Evolutionary conservation across 2,329 filamentous ascomycete genomes (phyloP).

Genomic region (Rhynchosporium agropyri): DNA sequence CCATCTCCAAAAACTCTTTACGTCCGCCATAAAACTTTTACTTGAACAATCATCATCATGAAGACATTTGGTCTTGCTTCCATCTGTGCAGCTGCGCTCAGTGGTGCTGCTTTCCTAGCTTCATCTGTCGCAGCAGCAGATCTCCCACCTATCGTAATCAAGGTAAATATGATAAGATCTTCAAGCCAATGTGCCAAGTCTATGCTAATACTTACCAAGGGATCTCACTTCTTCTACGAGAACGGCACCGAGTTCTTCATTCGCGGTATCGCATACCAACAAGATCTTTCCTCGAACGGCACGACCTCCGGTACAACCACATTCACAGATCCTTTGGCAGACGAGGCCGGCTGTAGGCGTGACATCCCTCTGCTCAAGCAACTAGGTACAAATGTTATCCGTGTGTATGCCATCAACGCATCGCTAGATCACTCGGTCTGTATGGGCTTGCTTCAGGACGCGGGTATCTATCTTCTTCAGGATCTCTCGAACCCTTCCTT

Average conservation of each 20-base stretch:
- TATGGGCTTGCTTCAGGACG: slow-evolving; percentile 79
- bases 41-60: slow-evolving; percentile 49
- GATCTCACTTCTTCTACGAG: slow-evolving; percentile 51
- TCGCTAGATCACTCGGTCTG: slow-evolving; percentile 75
- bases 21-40: slow-evolving; percentile 6
- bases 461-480: slow-evolving; percentile 93
- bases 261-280: slow-evolving; percentile 93
- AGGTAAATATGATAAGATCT: slow-evolving; percentile 41
- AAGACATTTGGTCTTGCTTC: slow-evolving; percentile 52
- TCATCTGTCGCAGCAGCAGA: slow-evolving; percentile 56
- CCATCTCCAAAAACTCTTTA: neutral
- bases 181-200: neutral
- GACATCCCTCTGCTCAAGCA: slow-evolving; percentile 81
- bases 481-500: slow-evolving; percentile 80
- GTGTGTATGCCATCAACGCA: slow-evolving; percentile 91
- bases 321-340: slow-evolving; percentile 83
- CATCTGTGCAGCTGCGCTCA: slow-evolving; percentile 47
- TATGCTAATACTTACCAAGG: slow-evolving; percentile 31
- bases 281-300: slow-evolving; percentile 66
- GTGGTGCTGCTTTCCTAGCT: slow-evolving; percentile 55
- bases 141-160: slow-evolving; percentile 56
- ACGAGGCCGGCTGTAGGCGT: slow-evolving; percentile 71
- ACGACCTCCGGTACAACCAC: slow-evolving; percentile 50
- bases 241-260: slow-evolving; percentile 82
- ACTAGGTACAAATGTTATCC: slow-evolving; percentile 88